These are phyloP conservation scores for Schoenoplectus triqueter DNA, from an alignment of 202 grass and related monocot species.

Conservation along the genomic window DNA sequence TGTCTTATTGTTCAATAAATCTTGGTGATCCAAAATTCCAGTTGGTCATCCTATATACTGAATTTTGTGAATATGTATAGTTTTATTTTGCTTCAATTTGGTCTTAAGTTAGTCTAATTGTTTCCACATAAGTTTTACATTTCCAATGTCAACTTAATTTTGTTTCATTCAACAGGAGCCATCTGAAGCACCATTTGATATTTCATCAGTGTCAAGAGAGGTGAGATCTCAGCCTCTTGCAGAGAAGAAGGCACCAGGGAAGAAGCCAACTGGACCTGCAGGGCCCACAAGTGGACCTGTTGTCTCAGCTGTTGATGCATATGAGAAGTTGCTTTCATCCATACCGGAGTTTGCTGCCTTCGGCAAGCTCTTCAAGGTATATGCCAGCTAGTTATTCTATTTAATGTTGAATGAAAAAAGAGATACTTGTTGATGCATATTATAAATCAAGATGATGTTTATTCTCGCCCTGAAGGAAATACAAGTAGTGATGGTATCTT, in stretches of 20 bases:
- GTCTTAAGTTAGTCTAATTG: background rate
- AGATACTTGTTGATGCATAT: background rate
- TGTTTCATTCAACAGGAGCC: constrained; percentile 54
- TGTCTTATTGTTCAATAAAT: constrained; percentile 4
- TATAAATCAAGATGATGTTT: background rate
- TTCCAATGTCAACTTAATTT: constrained; percentile 27
- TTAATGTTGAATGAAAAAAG: background rate
- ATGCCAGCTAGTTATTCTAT: constrained; percentile 32
- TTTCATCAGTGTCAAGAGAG: constrained; percentile 76
- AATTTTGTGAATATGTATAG: background rate
- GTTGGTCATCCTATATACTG: background rate
- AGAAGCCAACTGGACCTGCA: constrained; percentile 71
- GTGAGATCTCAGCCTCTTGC: constrained; percentile 83
- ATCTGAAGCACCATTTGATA: constrained; percentile 86
- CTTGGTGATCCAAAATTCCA: background rate
- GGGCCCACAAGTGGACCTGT: constrained; percentile 67
- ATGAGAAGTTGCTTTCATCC: constrained; percentile 92
- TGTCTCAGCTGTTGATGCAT: constrained; percentile 66
- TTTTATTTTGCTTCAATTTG: background rate
- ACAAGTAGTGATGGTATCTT: background rate
- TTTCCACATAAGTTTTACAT: background rate
- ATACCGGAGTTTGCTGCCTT: constrained; percentile 89
- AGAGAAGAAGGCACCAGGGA: constrained; percentile 92
- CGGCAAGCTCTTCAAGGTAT: constrained; percentile 95
- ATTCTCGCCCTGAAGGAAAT: no score